Evolutionary conservation across 768 basidiomycete genomes (phyloP).

Genomic region (Hirschioporus abietinus): DNA sequence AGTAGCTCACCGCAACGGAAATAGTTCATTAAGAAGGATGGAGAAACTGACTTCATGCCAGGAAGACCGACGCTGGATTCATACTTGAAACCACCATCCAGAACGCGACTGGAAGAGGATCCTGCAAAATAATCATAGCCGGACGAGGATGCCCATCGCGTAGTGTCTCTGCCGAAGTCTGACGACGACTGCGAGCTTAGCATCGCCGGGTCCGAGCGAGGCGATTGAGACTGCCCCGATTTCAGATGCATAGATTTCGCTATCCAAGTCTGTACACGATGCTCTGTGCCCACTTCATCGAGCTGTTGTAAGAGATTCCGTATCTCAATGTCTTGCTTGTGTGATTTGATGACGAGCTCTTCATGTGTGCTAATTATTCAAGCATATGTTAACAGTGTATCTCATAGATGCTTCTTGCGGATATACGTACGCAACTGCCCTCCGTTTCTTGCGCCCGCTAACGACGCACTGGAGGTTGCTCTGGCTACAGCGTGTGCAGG

Average conservation of each 20-base stretch:
- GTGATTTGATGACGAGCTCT: constrained; percentile 42
- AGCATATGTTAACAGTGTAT: background rate
- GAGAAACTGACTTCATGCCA: constrained; percentile 31
- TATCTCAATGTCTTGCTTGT: constrained; percentile 42
- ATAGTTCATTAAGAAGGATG: constrained; percentile 10
- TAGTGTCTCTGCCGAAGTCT: background rate
- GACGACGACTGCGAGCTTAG: background rate
- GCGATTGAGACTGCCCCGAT: background rate
- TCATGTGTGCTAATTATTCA: constrained; percentile 42
- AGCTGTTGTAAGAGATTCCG: constrained; percentile 38
- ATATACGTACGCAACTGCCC: constrained; percentile 45
- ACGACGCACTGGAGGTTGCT: constrained; percentile 42
- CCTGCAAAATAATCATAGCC: background rate
- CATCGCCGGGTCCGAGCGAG: background rate
- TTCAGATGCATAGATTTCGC: constrained; percentile 19
- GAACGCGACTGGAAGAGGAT: background rate
- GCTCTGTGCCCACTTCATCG: constrained; percentile 34
- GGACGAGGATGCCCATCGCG: background rate
- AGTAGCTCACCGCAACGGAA: constrained; percentile 7
- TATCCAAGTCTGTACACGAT: constrained; percentile 39
- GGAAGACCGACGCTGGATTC: constrained; percentile 24
- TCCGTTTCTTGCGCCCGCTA: constrained; percentile 50
- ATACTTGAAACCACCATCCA: constrained; percentile 12
- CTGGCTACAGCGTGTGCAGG: constrained; percentile 44
- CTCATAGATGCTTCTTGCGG: background rate